These are phyloP conservation scores for Trichoderma simmonsii DNA, from an alignment of 2,329 filamentous ascomycete genomes.

Conservation along the genomic window DNA sequence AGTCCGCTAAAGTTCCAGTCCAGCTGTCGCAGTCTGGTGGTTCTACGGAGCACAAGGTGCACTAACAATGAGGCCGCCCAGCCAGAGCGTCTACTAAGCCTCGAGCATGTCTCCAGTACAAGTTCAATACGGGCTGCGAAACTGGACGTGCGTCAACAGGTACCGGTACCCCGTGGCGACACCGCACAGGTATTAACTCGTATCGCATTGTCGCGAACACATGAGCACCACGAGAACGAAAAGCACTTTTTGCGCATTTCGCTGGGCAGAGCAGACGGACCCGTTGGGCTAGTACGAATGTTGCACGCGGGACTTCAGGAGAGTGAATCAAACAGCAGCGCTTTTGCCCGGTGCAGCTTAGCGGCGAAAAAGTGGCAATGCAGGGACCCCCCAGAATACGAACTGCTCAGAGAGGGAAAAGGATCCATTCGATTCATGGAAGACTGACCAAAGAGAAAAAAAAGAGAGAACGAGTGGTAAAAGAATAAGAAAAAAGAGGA, in stretches of 20 bases:
- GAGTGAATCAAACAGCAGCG: not conserved
- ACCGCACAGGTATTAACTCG: not conserved
- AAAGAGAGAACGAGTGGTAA: not conserved
- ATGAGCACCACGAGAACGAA: not conserved
- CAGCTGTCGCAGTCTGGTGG: not conserved
- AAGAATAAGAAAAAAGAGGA: not conserved
- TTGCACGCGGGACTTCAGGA: not conserved
- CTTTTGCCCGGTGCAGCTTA: not conserved
- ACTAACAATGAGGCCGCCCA: not conserved
- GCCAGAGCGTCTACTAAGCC: not conserved
- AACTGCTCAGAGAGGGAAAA: not conserved
- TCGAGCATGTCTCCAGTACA: not conserved
- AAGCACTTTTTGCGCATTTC: not conserved
- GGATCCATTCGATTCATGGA: not conserved
- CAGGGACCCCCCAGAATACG: slow-evolving; percentile 4
- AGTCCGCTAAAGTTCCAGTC: not conserved
- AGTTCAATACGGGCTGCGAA: not conserved
- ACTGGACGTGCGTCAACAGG: not conserved
- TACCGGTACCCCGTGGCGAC: not conserved
- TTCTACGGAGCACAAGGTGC: not conserved
- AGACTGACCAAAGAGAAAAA: not conserved
- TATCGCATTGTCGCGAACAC: not conserved
- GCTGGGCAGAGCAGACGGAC: not conserved
- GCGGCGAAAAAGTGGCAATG: not conserved
- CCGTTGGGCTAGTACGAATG: not conserved